phyloP scores from a whole-genome alignment of 352 stramenopile genomes.

The Aphanomyces euteiches region DNA sequence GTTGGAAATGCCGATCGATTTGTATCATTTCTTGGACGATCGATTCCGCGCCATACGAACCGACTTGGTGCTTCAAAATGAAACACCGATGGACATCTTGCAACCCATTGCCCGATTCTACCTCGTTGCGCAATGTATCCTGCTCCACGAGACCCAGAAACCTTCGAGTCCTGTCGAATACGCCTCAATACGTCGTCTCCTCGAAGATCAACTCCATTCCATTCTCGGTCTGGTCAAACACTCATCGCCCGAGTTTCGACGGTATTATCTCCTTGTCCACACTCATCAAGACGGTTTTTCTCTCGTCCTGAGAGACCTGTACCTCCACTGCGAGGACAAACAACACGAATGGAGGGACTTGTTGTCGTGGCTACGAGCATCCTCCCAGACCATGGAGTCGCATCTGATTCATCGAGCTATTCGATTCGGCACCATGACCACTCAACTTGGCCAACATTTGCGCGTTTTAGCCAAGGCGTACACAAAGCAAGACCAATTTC shows the following conservation, averaged over 20 bases:
- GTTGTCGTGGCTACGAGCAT: background rate
- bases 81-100: background rate
- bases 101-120: conserved; percentile 29
- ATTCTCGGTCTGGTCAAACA: conserved; percentile 13
- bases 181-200: conserved; percentile 6
- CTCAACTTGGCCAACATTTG: background rate
- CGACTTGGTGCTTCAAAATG: conserved; percentile 25
- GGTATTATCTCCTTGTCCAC: conserved; percentile 20
- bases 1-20: conserved; percentile 22
- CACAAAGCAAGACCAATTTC: conserved; percentile 30
- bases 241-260: conserved; percentile 22
- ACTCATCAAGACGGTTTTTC: conserved; percentile 5
- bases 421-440: conserved; percentile 1
- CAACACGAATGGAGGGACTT: background rate
- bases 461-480: conserved; percentile 22
- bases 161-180: background rate
- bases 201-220: conserved; percentile 25
- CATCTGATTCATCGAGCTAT: conserved; percentile 22
- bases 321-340: background rate
- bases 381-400: background rate
- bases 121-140: conserved; percentile 25
- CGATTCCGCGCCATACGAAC: conserved; percentile 26
- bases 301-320: background rate
- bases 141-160: conserved; percentile 3
- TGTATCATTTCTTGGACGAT: conserved; percentile 30